phyloP scores from a whole-genome alignment of 345 rosid species.

The Ailanthus altissimus region DNA sequence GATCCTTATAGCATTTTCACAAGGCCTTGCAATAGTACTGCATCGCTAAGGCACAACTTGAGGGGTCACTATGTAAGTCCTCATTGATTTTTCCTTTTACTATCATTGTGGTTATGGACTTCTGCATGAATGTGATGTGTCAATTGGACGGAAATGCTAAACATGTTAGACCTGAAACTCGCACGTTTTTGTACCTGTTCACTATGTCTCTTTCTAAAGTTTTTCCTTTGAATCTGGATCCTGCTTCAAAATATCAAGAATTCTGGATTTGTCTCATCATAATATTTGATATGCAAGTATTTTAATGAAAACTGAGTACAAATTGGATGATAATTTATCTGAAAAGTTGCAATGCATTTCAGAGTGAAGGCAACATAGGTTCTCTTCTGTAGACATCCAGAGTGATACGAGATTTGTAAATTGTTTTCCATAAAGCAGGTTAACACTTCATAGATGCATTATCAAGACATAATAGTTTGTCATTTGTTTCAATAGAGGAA shows the following conservation, averaged over 20 bases:
- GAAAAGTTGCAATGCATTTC: not conserved
- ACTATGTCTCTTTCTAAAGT: not conserved
- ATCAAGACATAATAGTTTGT: not conserved
- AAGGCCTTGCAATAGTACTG: conserved; percentile 58
- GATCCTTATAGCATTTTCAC: conserved; percentile 93
- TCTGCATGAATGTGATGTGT: conserved; percentile 2
- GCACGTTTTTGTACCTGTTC: conserved; percentile 4
- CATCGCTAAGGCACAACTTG: conserved; percentile 52
- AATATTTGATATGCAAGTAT: not conserved
- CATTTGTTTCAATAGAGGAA: conserved; percentile 8
- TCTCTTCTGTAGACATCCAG: not conserved
- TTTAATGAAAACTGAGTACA: not conserved
- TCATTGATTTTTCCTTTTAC: not conserved
- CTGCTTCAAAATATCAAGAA: not conserved
- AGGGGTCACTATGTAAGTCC: conserved; percentile 77
- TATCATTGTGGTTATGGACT: not conserved
- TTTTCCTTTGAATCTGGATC: conserved; percentile 1
- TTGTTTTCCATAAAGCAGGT: not conserved
- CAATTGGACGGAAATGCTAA: not conserved
- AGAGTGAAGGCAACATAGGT: not conserved
- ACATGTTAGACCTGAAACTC: not conserved
- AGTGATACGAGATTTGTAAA: not conserved
- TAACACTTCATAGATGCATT: not conserved
- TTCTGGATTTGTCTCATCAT: not conserved
- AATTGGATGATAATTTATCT: not conserved